phyloP scores from a whole-genome alignment of 768 basidiomycete genomes.

The Antrodiella citrinella region DNA sequence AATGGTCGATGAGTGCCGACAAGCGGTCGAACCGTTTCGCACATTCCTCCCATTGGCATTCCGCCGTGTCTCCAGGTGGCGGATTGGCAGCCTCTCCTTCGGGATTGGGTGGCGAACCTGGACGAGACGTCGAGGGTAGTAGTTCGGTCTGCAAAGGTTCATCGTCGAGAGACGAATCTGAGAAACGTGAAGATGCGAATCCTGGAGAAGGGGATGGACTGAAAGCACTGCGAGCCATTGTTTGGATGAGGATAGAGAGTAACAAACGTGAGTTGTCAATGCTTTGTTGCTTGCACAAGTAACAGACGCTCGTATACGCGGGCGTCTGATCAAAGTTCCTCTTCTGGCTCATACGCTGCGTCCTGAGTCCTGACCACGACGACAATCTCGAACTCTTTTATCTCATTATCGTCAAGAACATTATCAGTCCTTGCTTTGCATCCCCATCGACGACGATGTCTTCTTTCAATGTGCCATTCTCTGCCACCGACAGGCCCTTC shows the following conservation, averaged over 20 bases:
- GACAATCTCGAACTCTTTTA: too few species aligned
- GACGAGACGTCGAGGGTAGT: conserved; percentile 28
- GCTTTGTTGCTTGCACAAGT: too few species aligned
- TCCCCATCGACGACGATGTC: too few species aligned
- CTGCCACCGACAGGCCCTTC: conserved; percentile 19
- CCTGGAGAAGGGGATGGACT: conserved; percentile 32
- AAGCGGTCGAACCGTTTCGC: conserved; percentile 64
- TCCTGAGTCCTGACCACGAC: too few species aligned
- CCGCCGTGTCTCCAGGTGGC: conserved; percentile 46
- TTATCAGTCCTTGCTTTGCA: too few species aligned
- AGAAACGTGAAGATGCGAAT: conserved; percentile 16
- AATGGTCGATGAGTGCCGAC: conserved; percentile 71
- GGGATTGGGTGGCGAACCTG: conserved; percentile 29
- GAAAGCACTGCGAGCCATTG: conserved; percentile 26
- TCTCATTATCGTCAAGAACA: too few species aligned
- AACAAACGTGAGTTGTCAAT: too few species aligned
- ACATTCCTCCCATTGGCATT: conserved; percentile 83
- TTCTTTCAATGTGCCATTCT: conserved; percentile 20
- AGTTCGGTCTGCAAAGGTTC: conserved; percentile 3
- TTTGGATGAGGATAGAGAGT: not conserved
- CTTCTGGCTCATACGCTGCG: too few species aligned
- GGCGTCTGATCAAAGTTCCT: too few species aligned
- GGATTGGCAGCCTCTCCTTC: conserved; percentile 11
- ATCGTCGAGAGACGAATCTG: conserved; percentile 20
- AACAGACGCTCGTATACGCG: too few species aligned